Percentiles rank a stretch among this genome's conserved stretches.
Conservation (phyloP, 2,329 filamentous ascomycete species). For the Leptographium lundbergii region DNA sequence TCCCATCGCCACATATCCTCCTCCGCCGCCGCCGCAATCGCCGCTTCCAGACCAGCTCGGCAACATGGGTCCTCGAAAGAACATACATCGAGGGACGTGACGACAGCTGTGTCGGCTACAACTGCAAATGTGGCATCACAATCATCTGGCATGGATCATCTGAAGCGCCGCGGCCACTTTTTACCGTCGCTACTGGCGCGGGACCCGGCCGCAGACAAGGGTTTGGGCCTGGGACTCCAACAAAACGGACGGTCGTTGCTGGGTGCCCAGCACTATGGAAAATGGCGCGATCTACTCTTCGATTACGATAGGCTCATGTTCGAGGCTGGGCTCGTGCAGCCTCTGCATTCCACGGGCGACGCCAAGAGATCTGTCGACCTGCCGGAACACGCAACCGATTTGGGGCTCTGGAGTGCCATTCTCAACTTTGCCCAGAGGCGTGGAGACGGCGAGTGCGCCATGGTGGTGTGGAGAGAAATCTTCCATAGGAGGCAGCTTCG, state of each 20-base stretch:
- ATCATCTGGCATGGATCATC: neutral
- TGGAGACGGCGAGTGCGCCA: conserved; percentile 14
- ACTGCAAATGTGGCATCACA: too few relatives aligned
- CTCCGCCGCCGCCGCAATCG: neutral
- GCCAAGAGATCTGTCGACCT: conserved; percentile 15
- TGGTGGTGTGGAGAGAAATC: conserved; percentile 17
- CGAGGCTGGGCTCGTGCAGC: conserved; percentile 13
- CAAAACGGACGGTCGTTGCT: conserved; percentile 2
- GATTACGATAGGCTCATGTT: conserved; percentile 15
- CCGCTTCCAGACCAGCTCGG: neutral
- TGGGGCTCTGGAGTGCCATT: conserved; percentile 20
- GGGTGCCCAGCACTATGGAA: conserved; percentile 12
- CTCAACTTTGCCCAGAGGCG: conserved; percentile 18
- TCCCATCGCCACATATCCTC: neutral
- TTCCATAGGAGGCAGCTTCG: conserved; percentile 13
- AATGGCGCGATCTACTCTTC: conserved; percentile 15
- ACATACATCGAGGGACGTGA: neutral
- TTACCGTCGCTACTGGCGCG: neutral
- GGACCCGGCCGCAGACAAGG: neutral
- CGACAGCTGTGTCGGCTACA: neutral
- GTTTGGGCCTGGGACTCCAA: neutral
- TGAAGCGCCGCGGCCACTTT: conserved; percentile 8
- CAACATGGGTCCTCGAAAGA: neutral
- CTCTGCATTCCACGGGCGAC: neutral
- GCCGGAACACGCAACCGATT: conserved; percentile 16